Evolutionary conservation across 192 early-diverging fungal genomes (phyloP).

Genomic region (Mortierella alpina): DNA sequence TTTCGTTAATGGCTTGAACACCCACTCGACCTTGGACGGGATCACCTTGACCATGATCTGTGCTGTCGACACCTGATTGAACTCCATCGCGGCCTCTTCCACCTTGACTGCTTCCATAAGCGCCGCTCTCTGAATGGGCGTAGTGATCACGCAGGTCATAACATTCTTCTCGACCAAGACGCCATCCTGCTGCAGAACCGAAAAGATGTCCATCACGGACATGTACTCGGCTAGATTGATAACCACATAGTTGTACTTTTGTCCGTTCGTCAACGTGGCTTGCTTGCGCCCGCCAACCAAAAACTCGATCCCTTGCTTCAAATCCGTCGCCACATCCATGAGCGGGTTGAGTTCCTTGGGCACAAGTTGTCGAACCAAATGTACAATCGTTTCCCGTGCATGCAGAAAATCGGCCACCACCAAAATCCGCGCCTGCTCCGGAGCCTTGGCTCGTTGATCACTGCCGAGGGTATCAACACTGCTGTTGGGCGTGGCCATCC

Average conservation of each 20-base stretch:
- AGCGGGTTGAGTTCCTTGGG: slow-evolving; percentile 23
- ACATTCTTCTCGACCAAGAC: slow-evolving; percentile 20
- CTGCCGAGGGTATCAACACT: not conserved
- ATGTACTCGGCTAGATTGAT: slow-evolving; percentile 60
- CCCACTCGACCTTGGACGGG: slow-evolving; percentile 59
- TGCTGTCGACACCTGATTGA: not conserved
- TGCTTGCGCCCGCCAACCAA: slow-evolving; percentile 37
- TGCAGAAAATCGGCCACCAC: slow-evolving; percentile 56
- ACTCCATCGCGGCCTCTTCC: slow-evolving; percentile 36
- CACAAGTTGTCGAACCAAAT: slow-evolving; percentile 52
- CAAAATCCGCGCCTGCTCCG: slow-evolving; percentile 40
- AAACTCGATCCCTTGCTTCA: slow-evolving; percentile 52
- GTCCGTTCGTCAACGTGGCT: slow-evolving; percentile 1
- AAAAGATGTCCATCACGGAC: slow-evolving; percentile 55
- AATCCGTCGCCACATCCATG: slow-evolving; percentile 55
- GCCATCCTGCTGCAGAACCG: slow-evolving; percentile 32
- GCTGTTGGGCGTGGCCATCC: not conserved
- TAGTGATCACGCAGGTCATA: slow-evolving; percentile 60
- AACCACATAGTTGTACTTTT: slow-evolving; percentile 55
- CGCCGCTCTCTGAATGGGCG: slow-evolving; percentile 62
- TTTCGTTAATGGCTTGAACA: slow-evolving; percentile 67
- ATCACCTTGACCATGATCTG: slow-evolving; percentile 21
- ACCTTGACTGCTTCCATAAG: slow-evolving; percentile 59
- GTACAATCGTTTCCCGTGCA: slow-evolving; percentile 54
- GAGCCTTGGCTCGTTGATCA: not conserved